Evolutionary conservation across 2,329 filamentous ascomycete genomes (phyloP), one percentile per base, ranked within the genome.

Genomic region (Scolecobasidium constrictum): DNA sequence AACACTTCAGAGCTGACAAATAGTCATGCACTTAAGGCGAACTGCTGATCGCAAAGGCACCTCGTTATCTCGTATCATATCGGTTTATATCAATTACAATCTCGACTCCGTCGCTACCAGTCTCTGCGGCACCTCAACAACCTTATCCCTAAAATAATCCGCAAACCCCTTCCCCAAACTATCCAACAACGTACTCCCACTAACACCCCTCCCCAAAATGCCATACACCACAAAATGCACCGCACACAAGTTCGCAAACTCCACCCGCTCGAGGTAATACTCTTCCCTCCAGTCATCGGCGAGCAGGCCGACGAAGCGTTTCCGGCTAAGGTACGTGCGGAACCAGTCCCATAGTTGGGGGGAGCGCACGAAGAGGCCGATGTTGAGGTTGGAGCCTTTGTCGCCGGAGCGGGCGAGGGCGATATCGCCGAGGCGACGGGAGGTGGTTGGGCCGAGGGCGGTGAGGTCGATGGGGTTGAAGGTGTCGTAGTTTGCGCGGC

Each of bases 181-280:
- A 45, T 53, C 51, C 34, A 46, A 42, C 13, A 40, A 43, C 2
- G 44, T 43, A 16, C 36, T 40, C 13, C 42, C 42, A 18, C 44
- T 50, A 9, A 51, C 50, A 7, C 60, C 61, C 9, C 57, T 42
- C 2, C 56, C 60, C 31, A 63, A 38, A 23, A 60, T 53, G 1
- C 56, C 59, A 48, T 63, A 60, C 5, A 63, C 52, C 3, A 64
- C 56, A 43, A 59, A 60, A 43, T 61, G 56, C 36, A 60, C 56
- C 1, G 56, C 56, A 40, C 48, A 44, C 1, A 60, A 57, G 1
- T 47, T 36, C 12, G 50, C 46, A 35, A 60, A 57, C 47, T 61
- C 58, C 2, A 59, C 52, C 4, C 58, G 47, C 43, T 61, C 57
- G 13, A 31, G 41, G 43, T 19, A 19, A 15, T 40, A 17, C 38